Evolutionary conservation across 1,139 yeast genomes (phyloP), one percentile per base, ranked within the genome.

Genomic region (Zygosaccharomyces sapae): DNA sequence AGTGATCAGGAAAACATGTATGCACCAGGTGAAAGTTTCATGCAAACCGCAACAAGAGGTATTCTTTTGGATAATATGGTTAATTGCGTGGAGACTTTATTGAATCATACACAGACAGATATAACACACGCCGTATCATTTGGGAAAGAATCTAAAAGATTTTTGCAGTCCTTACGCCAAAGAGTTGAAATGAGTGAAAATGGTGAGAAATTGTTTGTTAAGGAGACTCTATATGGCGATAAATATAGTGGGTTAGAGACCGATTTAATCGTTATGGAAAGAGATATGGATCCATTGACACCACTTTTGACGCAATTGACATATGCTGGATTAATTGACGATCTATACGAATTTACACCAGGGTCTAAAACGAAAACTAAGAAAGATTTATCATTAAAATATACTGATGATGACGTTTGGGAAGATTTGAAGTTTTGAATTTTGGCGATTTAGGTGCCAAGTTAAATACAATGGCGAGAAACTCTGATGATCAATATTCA

Each of bases 261-360:
- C 34, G 87, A 84, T 63, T 68, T 90, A 41, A 74, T 92, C 12
- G 82, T 90, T 1, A 59, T 92, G 18, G 98, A 92, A 61, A 72
- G 98, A 45, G 79, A 81, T 48, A 64, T 82, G 30, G 98, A 92
- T 67, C 74, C 79, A 42, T 63, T 84, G 4, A 80, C 96, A 0
- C 83, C 89, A 1, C 60, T 87, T 10, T 69, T 88, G 51, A 80
- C 82, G 31, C 97, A 92, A 59, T 69, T 89, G 55, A 86, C 87
- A 1, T 92, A 90, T 62, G 75, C 79, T 30, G 98, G 98, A 0
- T 70, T 92, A 10, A 71, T 89, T 18, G 90, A 87, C 62, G 96
- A 89, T 60, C 66, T 81, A 20, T 74, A 81, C 57, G 79, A 76
- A 77, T 79, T 44, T 69, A 74, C 38, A 71, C 79, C 7, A 68